Conservation (phyloP, 176 grass and related monocot genomes). For the Saccharum spontaneum region DNA sequence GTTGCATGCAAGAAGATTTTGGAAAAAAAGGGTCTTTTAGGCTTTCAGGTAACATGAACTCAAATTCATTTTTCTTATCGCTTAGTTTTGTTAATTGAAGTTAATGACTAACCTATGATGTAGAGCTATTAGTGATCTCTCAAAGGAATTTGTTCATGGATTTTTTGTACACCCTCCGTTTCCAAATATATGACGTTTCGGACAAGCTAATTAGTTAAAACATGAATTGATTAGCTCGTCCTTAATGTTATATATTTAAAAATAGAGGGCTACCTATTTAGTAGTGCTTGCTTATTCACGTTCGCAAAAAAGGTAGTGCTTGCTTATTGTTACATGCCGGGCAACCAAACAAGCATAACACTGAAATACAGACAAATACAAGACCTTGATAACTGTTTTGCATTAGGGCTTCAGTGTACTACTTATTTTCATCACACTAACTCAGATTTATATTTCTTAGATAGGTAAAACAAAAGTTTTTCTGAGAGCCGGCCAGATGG, state of each 20-base stretch:
- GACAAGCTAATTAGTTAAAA: not conserved
- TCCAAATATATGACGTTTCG: not conserved
- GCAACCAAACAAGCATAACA: not conserved
- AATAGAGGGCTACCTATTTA: not conserved
- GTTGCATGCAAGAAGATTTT: constrained; percentile 84
- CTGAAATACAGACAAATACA: not conserved
- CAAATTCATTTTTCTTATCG: constrained; percentile 10
- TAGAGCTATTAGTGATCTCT: constrained; percentile 3
- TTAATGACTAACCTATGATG: constrained; percentile 19
- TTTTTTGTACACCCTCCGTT: not conserved
- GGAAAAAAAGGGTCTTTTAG: constrained; percentile 85
- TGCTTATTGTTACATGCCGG: constrained; percentile 9
- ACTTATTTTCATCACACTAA: constrained; percentile 39
- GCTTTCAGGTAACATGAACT: constrained; percentile 79
- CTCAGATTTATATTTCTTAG: constrained; percentile 46
- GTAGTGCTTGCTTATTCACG: not conserved
- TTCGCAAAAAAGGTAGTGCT: too few relatives aligned
- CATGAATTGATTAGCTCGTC: not conserved
- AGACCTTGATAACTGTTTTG: not conserved
- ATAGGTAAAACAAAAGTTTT: constrained; percentile 99
- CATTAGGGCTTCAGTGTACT: not conserved
- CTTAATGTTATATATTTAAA: not conserved
- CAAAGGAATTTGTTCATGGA: not conserved
- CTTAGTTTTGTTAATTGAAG: not conserved
- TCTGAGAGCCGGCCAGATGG: constrained; percentile 99